phyloP scores from a whole-genome alignment of 1,284 basidiomycete genomes.

The Cryptococcus neoformans region DNA sequence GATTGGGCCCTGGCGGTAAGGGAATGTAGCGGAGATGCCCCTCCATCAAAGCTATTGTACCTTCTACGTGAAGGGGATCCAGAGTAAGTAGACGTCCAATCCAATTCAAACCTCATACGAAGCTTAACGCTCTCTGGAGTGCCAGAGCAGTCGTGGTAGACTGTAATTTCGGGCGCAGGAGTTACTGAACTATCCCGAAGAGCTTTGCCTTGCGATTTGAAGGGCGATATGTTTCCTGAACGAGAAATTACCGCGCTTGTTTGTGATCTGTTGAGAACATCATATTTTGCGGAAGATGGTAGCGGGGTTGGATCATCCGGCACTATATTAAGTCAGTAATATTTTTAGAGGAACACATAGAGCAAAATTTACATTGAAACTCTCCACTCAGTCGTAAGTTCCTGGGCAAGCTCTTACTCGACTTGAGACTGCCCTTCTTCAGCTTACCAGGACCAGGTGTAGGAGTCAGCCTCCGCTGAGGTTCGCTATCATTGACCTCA shows the following conservation, averaged over 20 bases:
- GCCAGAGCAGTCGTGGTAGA: slow-evolving; percentile 8
- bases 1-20: neutral
- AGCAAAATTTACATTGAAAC: slow-evolving; percentile 3
- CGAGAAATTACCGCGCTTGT: neutral
- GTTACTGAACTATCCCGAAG: slow-evolving; percentile 1
- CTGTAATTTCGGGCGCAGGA: slow-evolving; percentile 3
- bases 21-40: neutral
- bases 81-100: slow-evolving; percentile 5
- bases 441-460: slow-evolving; percentile 2
- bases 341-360: neutral
- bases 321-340: too few relatives aligned
- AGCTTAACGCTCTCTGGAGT: slow-evolving; percentile 21
- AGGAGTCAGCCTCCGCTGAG: neutral
- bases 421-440: slow-evolving; percentile 13
- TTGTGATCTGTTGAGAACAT: neutral
- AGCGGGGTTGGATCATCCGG: neutral
- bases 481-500: neutral
- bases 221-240: neutral
- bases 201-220: neutral
- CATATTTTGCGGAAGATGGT: neutral
- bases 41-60: slow-evolving; percentile 13
- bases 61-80: slow-evolving; percentile 10
- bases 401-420: slow-evolving; percentile 15
- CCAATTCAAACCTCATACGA: slow-evolving; percentile 17
- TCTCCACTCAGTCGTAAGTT: slow-evolving; percentile 15